Evolutionary conservation across 192 early-diverging fungal species (phyloP).

Genomic region (Rhizophagus sp.): DNA sequence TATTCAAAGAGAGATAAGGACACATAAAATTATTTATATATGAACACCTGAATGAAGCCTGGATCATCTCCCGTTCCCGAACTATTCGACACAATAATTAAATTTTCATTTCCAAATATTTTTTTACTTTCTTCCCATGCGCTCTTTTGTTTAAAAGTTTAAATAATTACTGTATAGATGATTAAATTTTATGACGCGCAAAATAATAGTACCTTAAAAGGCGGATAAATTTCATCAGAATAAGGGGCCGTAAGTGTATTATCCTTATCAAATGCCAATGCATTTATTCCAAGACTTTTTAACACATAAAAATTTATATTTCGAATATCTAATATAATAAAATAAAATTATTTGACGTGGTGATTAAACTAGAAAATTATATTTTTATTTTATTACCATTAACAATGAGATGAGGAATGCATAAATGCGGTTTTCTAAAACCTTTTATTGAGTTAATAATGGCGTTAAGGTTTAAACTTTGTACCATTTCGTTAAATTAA

Average conservation of each 20-base stretch:
- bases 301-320: conserved; percentile 65
- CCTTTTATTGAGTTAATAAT: conserved; percentile 56
- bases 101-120: conserved; percentile 58
- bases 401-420: conserved; percentile 77
- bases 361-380: not conserved
- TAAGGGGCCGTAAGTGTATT: conserved; percentile 94
- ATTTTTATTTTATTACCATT: conserved; percentile 42
- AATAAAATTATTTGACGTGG: not conserved
- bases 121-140: conserved; percentile 68
- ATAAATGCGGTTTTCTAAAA: conserved; percentile 63
- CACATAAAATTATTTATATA: not conserved
- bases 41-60: conserved; percentile 43
- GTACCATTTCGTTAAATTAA: conserved; percentile 56
- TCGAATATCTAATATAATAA: conserved; percentile 58
- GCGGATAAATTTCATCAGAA: conserved; percentile 61
- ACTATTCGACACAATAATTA: conserved; percentile 90
- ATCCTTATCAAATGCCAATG: conserved; percentile 95
- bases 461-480: conserved; percentile 75
- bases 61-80: conserved; percentile 81
- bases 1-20: conserved; percentile 25
- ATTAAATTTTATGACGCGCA: not conserved
- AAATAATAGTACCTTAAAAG: conserved; percentile 54
- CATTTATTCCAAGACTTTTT: conserved; percentile 59
- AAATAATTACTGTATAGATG: not conserved
- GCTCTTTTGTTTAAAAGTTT: conserved; percentile 36